Conservation (phyloP, 2,329 filamentous ascomycete genomes). For the Monilinia laxa region DNA sequence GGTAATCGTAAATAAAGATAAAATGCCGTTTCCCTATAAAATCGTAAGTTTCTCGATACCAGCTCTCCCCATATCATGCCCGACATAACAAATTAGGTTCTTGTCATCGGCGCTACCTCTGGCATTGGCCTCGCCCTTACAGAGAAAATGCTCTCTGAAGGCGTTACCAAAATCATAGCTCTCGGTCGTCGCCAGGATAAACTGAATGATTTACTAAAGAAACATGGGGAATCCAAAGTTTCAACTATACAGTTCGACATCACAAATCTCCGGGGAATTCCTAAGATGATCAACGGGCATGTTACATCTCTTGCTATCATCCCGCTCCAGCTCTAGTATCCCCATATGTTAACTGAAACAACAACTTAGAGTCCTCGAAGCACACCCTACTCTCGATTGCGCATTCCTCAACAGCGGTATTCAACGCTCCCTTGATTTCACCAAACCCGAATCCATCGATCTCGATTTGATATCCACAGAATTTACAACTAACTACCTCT, state of each 20-base stretch:
- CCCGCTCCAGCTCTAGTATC: too few relatives aligned
- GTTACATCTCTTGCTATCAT: neutral
- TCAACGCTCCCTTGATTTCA: constrained; percentile 33
- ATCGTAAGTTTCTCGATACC: neutral
- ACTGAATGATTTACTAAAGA: constrained; percentile 42
- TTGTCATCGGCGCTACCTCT: constrained; percentile 56
- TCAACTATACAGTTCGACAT: constrained; percentile 19
- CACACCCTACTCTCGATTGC: constrained; percentile 35
- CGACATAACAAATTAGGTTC: constrained; percentile 45
- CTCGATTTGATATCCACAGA: constrained; percentile 41
- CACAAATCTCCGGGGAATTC: constrained; percentile 15
- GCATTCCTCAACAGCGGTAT: constrained; percentile 41
- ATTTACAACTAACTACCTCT: constrained; percentile 46
- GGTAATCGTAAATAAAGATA: neutral
- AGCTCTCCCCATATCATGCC: neutral
- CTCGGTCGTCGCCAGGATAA: constrained; percentile 54
- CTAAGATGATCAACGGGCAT: neutral
- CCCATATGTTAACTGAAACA: neutral
- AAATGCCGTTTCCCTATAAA: constrained; percentile 12
- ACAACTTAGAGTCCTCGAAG: constrained; percentile 11
- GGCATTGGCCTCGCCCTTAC: constrained; percentile 52
- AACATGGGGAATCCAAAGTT: constrained; percentile 11
- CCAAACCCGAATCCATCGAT: constrained; percentile 29
- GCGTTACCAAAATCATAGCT: constrained; percentile 51
- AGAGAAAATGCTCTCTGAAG: constrained; percentile 46